Evolutionary conservation across 192 early-diverging fungal genomes (phyloP), one percentile per base, ranked within the genome.

Genomic region (Thamnidium elegans): DNA sequence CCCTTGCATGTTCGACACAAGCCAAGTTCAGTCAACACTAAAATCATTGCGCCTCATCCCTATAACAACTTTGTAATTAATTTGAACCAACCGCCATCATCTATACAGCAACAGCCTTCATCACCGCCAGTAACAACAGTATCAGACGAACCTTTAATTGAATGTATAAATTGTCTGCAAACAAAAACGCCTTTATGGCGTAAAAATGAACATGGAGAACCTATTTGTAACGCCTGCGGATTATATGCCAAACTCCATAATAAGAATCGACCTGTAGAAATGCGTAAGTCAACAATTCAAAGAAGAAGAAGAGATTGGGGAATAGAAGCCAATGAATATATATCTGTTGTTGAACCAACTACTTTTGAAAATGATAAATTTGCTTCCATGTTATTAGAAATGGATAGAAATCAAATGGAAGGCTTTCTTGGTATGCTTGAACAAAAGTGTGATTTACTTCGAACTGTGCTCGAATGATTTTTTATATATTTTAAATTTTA

Each of bases 171-270:
- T 61, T 93, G 91, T 56, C 79, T 79, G 14, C 90, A 90, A 50
- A 91, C 86, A 0, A 79, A 85, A 58, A 93, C 91, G 8, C 90
- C 91, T 7, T 78, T 93, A 55, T 93, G 91, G 91, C 84, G 91
- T 6, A 86, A 90, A 52, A 85, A 89, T 59, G 82, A 86, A 14
- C 71, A 81, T 52, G 89, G 89, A 55, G 77, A 84, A 64, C 79
- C 90, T 7, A 79, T 91, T n/a, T 93, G 91, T 72, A 93, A 93
- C 64, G 91, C 91, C 2, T 93, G 91, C 67, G 89, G 89, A n/a
- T 68, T 84, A 8, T 84, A 84, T 62, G 62, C 79, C 13, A 79
- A 77, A 14, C 68, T 82, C 11, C 80, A 84, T 55, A 77, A 82
- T 34, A 59, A 73, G 31, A 75, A 74, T 54, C 70, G 78, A 20